Evolutionary conservation across 108 stramenopile species (phyloP), one percentile per base, ranked within the genome.

Genomic region (Nitzschia sp.): DNA sequence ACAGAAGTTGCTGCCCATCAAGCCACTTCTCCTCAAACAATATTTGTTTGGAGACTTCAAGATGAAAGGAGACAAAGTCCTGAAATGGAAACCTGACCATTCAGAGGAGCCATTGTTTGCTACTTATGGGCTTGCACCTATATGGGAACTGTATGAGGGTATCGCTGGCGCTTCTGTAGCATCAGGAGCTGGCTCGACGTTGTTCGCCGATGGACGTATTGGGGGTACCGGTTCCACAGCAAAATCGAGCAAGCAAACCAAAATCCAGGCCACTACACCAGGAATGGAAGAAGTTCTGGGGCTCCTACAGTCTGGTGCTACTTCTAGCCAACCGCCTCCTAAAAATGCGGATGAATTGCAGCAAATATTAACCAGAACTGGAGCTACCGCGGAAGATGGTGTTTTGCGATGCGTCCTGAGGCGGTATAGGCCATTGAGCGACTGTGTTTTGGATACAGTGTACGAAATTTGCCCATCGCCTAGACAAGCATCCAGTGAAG

Each of bases 141-240:
- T 94, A 12, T 94, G 93, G 93, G 86, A 91, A 19, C 67, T 89
- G 12, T 91, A 89, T 48, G 78, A 91, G 76, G 85, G 85, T 38
- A 78, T 91, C 15, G 79, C 87, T 7, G 44, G 63, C 48, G 93
- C 88, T 10, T 67, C 87, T 15, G 60, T 53, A 5, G 67, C 83
- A 0, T 67, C 69, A 20, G 85, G 88, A 10, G 37, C 74, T 39
- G 76, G 78, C 44, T 80, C 82, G 37, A 69, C 76, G 7, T 34
- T 83, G 46, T 88, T 86, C 65, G 73, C 80, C 19, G 67, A 84
- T 63, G 78, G 78, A 52, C 69, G 75, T n/a, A 70, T 59, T 1
- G 37, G 54, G 19, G 21, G 37, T 53, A 65, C 20, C 2, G 17
- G 46, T 48, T 48, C 14, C 42, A 42, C 37, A 6, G 63, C 46